Conservation (phyloP, 1,284 basidiomycete genomes). For the Microbotryum scabiosae region DNA sequence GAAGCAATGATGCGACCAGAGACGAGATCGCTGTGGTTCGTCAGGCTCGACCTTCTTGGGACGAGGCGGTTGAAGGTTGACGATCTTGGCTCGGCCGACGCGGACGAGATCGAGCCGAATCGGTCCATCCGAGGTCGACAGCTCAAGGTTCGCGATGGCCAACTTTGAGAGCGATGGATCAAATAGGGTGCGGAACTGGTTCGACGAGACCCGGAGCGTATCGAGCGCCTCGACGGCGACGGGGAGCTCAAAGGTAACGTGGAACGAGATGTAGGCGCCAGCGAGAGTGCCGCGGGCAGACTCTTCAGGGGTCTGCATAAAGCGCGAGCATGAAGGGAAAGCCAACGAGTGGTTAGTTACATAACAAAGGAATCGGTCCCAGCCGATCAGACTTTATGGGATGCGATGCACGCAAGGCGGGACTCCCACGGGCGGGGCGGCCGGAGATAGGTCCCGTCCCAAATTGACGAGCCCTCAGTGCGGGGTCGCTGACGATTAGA, state of each 20-base stretch:
- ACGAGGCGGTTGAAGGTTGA: background rate
- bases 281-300: no score
- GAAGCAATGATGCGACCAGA: background rate
- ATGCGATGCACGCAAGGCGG: no score
- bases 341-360: no score
- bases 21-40: background rate
- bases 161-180: background rate
- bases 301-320: no score
- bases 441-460: no score
- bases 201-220: no score
- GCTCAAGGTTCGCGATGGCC: background rate
- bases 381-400: no score
- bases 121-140: background rate
- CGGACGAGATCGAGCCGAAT: background rate
- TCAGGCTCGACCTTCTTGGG: background rate
- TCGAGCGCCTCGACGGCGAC: background rate
- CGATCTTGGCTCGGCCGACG: background rate
- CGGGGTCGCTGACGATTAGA: no score
- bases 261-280: background rate
- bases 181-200: background rate
- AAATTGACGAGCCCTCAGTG: no score
- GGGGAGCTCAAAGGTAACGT: background rate
- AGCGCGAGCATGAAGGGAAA: no score
- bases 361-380: no score
- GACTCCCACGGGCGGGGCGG: no score